Evolutionary conservation across 345 rosid genomes (phyloP), one percentile per base, ranked within the genome.

Genomic region (Durio zibethinus): DNA sequence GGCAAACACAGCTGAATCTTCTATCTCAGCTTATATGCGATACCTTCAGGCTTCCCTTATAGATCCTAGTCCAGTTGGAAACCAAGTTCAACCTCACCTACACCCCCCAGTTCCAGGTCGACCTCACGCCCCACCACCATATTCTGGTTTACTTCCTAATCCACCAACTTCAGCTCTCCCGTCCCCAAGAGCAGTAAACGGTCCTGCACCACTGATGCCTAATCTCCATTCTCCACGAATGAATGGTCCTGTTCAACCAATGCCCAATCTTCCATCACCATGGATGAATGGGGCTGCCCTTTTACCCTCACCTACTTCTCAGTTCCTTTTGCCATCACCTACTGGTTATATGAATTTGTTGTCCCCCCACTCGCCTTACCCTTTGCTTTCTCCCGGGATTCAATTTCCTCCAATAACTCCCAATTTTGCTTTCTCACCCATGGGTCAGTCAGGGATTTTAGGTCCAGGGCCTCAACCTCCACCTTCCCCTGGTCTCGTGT

Each of bases 381-480:
- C 95, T 0, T 72, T 86, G 78, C 83, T 89, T 48, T 93, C 98
- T 25, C 97, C 98, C 0, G 94, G 97, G 81, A 50, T 85, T 69
- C 97, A 90, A 75, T 93, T 89, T 86, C 97, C 97, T 77, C 92
- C 90, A 21, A 60, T 89, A 71, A 84, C 93, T 7, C 95, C 97
- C 33, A 94, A 86, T 83, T 94, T 91, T 80, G 69, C 86, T 5
- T 94, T 93, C 83, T 88, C 97, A 27, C 93, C 91, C 3, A 53
- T 86, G 80, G 79, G 83, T 52, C 98, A 91, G 80, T 72, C 89
- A 18, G 98, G 95, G 81, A 86, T 83, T 83, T 85, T 83, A 63
- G 94, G 97, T 74, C 85, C 97, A 7, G 93, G 92, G 72, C 89
- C 93, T 53, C 97, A 82, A 53, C 93, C 97, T 33, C 97, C 90